Evolutionary conservation across 192 early-diverging fungal genomes (phyloP).

Genomic region (Linnemannia exigua): DNA sequence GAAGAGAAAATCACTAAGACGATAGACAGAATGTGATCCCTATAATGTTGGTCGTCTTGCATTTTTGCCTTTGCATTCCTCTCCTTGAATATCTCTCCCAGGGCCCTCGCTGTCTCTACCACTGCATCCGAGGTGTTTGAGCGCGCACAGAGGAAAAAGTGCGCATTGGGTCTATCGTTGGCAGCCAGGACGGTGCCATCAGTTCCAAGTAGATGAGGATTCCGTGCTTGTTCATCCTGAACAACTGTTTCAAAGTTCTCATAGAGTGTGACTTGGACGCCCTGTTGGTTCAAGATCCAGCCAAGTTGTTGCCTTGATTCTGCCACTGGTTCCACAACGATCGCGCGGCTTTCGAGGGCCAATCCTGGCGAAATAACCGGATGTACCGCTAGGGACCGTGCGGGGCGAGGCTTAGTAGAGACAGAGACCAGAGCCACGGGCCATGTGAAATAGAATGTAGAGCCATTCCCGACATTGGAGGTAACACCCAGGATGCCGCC

Average conservation of each 20-base stretch:
- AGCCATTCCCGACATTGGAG: conserved; percentile 72
- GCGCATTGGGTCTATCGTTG: conserved; percentile 42
- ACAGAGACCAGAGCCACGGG: conserved; percentile 20
- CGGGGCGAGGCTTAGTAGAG: neutral
- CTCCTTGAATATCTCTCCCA: conserved; percentile 31
- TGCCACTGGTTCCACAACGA: conserved; percentile 24
- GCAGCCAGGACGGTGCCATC: conserved; percentile 20
- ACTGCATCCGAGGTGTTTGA: conserved; percentile 21
- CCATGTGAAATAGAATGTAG: conserved; percentile 78
- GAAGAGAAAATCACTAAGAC: conserved; percentile 55
- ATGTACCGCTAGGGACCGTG: neutral
- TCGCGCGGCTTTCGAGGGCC: conserved; percentile 13
- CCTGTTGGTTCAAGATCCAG: conserved; percentile 33
- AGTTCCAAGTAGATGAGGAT: conserved; percentile 8
- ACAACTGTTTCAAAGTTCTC: conserved; percentile 38
- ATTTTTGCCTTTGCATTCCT: conserved; percentile 17
- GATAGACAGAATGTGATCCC: conserved; percentile 42
- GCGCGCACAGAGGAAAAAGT: conserved; percentile 50
- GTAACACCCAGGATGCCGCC: conserved; percentile 78
- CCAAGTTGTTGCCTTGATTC: conserved; percentile 27
- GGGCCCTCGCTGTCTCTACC: conserved; percentile 33
- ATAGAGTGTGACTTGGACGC: conserved; percentile 30
- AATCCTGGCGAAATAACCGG: conserved; percentile 48
- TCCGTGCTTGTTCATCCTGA: conserved; percentile 28
- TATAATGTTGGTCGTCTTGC: conserved; percentile 10